Percentiles rank a stretch among this genome's conserved stretches.
These are phyloP conservation scores for Phytophthora fragariaefolia DNA, from an alignment of 352 stramenopile genomes.

Conservation along the genomic window DNA sequence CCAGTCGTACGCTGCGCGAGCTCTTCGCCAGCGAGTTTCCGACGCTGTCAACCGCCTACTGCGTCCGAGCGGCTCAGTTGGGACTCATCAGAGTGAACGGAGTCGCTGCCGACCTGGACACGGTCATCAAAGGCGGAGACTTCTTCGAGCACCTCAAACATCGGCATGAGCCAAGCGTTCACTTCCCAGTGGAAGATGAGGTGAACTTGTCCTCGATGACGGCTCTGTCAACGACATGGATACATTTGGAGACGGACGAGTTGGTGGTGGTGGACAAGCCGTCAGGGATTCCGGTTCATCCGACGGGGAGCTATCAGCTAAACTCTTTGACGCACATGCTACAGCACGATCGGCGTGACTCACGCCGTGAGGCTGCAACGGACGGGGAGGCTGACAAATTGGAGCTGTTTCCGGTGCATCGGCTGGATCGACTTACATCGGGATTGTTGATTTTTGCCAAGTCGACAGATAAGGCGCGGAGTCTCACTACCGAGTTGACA, in stretches of 20 bases:
- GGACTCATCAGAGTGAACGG: slow-evolving; percentile 92
- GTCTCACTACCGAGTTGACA: slow-evolving; percentile 50
- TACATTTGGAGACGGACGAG: slow-evolving; percentile 58
- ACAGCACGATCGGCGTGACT: slow-evolving; percentile 26
- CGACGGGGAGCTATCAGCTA: slow-evolving; percentile 89
- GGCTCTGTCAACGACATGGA: slow-evolving; percentile 26
- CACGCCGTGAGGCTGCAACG: slow-evolving; percentile 9
- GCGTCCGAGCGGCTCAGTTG: slow-evolving; percentile 70
- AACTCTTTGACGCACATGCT: slow-evolving; percentile 88
- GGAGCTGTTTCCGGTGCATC: slow-evolving; percentile 87
- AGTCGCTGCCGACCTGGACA: slow-evolving; percentile 48
- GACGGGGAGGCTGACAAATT: slow-evolving; percentile 31
- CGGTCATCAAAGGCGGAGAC: slow-evolving; percentile 85
- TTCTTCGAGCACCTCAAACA: slow-evolving; percentile 92
- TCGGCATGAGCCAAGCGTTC: slow-evolving; percentile 93
- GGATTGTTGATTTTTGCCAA: slow-evolving; percentile 69
- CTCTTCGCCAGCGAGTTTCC: slow-evolving; percentile 78
- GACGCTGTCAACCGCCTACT: slow-evolving; percentile 51
- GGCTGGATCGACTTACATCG: slow-evolving; percentile 94
- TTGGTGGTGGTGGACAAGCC: slow-evolving; percentile 85
- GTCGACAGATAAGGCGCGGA: slow-evolving; percentile 43
- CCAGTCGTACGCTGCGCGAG: slow-evolving; percentile 80
- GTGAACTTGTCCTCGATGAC: slow-evolving; percentile 14
- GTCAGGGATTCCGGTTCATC: slow-evolving; percentile 91
- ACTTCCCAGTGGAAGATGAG: slow-evolving; percentile 27